Base-by-base conservation (phyloP, 2,329 filamentous ascomycete genomes). In the Tolypocladium ophioglossoides region DNA sequence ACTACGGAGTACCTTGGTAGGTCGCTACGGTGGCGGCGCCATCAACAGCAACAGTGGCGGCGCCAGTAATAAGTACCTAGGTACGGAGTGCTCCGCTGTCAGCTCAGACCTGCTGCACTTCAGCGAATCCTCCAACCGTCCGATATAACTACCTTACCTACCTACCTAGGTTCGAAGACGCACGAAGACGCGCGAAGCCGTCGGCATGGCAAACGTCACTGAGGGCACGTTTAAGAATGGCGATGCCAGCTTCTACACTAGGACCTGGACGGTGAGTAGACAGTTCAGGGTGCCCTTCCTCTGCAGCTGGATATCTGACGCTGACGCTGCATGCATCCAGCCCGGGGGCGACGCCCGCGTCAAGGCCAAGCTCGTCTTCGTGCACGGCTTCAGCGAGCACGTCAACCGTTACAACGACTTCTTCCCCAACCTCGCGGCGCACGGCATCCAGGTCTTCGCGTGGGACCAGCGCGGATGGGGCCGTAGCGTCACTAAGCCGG, bases 401-500 rank as follows among this genome's bases (percentile, higher is more conserved):
- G 75, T 87, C 68, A 84, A 87, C 70, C 81, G 83, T 55, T 95
- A 96, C 73, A 79, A 84, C 65, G 77, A 78, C 54, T 79, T 96
- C 64, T 92, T 94, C 71, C 78, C 83, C 7, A 74, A 72, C 16
- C 79, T 96, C 50, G 85, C 87, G 24, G 72, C 75, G 12, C 78
- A 78, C 53, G 88, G 87, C 57, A 91, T 96, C 62, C 83, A 88
- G 63, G 80, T 89, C 50, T 82, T 86, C 64, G 78, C 82, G 57
- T 88, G 91, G 67, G 91, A 96, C 69, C 91, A 96, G 75, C 84
- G 83, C 68, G 91, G 91, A 67, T 96, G 91, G 91, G 91, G 91
- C 57, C 84, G 82, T 54, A 87, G 83, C 53, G 87, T 86, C 24
- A 75, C 71, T 39, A 77, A 74, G 52, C 73, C 80, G 24, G 70